Conservation (phyloP, 495 filamentous ascomycete genomes). For the Penicilliopsis zonata region DNA sequence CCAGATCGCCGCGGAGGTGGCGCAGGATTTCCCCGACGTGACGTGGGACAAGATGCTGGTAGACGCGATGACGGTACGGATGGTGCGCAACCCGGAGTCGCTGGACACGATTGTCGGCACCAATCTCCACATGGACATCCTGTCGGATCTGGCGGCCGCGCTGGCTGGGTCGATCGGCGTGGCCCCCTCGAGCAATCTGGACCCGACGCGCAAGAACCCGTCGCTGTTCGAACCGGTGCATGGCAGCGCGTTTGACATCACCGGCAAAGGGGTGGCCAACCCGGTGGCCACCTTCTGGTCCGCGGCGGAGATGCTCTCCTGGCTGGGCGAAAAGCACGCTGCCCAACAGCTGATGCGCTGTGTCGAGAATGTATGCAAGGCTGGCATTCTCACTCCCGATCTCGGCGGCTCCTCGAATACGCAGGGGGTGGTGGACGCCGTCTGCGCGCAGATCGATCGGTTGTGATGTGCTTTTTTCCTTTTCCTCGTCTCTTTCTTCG, state of each 20-base stretch:
- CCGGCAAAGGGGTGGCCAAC: constrained; percentile 52
- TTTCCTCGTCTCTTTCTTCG: too few species aligned
- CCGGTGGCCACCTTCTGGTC: constrained; percentile 56
- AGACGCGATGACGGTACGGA: constrained; percentile 39
- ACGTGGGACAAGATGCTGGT: constrained; percentile 39
- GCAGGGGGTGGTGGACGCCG: constrained; percentile 41
- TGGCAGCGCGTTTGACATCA: constrained; percentile 52
- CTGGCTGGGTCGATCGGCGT: constrained; percentile 37
- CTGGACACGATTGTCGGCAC: constrained; percentile 40
- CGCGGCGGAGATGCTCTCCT: constrained; percentile 49
- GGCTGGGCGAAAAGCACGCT: constrained; percentile 43
- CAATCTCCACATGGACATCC: constrained; percentile 38
- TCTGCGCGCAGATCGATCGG: constrained; percentile 38
- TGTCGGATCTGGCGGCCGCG: constrained; percentile 39
- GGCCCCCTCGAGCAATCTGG: constrained; percentile 43
- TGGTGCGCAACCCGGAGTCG: constrained; percentile 34
- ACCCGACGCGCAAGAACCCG: constrained; percentile 42
- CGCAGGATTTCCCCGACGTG: constrained; percentile 34
- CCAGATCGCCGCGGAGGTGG: constrained; percentile 24
- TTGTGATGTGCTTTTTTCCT: too few species aligned
- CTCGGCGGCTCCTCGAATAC: constrained; percentile 40
- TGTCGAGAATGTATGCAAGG: constrained; percentile 43
- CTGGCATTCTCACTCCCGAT: constrained; percentile 40
- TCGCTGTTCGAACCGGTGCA: constrained; percentile 53
- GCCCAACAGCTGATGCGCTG: constrained; percentile 37